Evolutionary conservation across 2,329 filamentous ascomycete species (phyloP).

Genomic region (Fusarium beomiforme): DNA sequence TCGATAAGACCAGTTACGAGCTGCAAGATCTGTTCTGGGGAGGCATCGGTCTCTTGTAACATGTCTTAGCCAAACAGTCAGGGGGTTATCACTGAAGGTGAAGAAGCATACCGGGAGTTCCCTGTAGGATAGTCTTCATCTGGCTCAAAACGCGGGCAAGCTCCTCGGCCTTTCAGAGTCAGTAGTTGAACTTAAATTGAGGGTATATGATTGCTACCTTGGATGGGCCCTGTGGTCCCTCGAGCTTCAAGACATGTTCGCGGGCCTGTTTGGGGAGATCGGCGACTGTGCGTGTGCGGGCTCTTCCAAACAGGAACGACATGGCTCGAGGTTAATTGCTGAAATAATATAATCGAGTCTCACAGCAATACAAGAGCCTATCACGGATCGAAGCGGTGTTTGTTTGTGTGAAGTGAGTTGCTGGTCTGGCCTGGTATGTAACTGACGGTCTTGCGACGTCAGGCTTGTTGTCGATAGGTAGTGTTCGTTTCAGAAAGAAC

Average conservation of each 20-base stretch:
- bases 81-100: slow-evolving; percentile 2
- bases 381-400: slow-evolving; percentile 2
- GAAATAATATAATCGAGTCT: neutral
- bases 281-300: slow-evolving; percentile 60
- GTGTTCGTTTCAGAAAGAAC: slow-evolving; percentile 5
- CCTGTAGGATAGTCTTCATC: slow-evolving; percentile 94
- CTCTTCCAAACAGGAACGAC: slow-evolving; percentile 67
- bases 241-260: slow-evolving; percentile 63
- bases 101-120: slow-evolving; percentile 77
- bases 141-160: slow-evolving; percentile 85
- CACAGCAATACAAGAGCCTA: neutral
- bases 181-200: neutral
- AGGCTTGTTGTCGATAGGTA: slow-evolving; percentile 39
- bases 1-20: slow-evolving; percentile 86
- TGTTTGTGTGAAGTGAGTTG: slow-evolving; percentile 9
- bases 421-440: neutral
- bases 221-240: slow-evolving; percentile 57
- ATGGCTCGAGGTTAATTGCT: slow-evolving; percentile 44
- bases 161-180: slow-evolving; percentile 76
- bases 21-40: slow-evolving; percentile 86
- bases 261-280: slow-evolving; percentile 67
- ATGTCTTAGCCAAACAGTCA: slow-evolving; percentile 24
- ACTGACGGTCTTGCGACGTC: slow-evolving; percentile 14
- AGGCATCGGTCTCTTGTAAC: slow-evolving; percentile 79
- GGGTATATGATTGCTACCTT: slow-evolving; percentile 53